Conservation (phyloP, 2,329 filamentous ascomycete genomes). For the Colletotrichum siamense region DNA sequence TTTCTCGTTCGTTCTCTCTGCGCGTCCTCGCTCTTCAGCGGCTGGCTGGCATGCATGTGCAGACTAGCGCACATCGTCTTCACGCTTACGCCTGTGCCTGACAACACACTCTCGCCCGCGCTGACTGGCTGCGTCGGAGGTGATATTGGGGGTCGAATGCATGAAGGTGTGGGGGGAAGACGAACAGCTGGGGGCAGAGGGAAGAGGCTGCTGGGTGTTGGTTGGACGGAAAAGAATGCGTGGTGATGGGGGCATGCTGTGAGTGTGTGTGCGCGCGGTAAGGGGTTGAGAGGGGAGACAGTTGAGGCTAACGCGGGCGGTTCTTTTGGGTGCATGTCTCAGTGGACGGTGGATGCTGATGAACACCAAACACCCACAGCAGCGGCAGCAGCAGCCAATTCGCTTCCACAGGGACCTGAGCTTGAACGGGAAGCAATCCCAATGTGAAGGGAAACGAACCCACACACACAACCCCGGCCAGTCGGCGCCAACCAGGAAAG, state of each 20-base stretch:
- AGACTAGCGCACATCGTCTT: background rate
- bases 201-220: constrained; percentile 4
- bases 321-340: constrained; percentile 6
- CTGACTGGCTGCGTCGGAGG: constrained; percentile 3
- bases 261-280: background rate
- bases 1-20: background rate
- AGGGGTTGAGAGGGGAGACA: background rate
- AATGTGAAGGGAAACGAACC: background rate
- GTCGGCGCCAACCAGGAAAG: background rate
- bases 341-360: background rate
- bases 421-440: background rate
- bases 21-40: background rate
- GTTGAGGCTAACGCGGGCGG: background rate
- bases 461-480: background rate
- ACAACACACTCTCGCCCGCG: background rate
- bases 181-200: background rate
- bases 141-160: constrained; percentile 5
- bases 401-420: background rate
- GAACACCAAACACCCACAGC: background rate
- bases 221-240: background rate
- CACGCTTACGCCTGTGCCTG: background rate
- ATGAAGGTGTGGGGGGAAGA: background rate
- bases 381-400: background rate
- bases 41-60: background rate
- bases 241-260: background rate